Conservation (phyloP, 1,284 basidiomycete species). For the Cutaneotrichosporon sp. region DNA sequence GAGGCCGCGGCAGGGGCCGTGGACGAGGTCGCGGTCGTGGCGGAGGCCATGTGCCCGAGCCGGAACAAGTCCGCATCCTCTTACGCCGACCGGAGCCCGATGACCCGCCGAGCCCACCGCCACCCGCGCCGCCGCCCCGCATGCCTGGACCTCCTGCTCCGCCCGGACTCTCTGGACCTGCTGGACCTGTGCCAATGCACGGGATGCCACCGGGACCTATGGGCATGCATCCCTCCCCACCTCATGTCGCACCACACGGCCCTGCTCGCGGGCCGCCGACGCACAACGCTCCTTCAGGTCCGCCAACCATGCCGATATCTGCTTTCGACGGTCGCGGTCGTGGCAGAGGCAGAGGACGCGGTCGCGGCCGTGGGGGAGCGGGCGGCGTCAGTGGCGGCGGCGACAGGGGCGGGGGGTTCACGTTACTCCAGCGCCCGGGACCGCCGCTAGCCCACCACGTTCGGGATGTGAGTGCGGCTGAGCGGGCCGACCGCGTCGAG, state of each 20-base stretch:
- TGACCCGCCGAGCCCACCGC: neutral
- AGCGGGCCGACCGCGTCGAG: too few species aligned
- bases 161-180: neutral
- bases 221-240: neutral
- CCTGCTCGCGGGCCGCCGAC: too few species aligned
- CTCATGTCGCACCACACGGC: too few species aligned
- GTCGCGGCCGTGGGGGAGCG: constrained; percentile 8
- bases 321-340: constrained; percentile 3
- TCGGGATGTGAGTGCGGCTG: neutral
- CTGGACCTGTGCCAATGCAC: neutral
- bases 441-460: constrained; percentile 25
- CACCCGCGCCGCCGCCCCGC: neutral
- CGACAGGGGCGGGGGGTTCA: constrained; percentile 29
- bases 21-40: constrained; percentile 8
- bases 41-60: constrained; percentile 13
- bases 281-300: too few species aligned
- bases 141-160: neutral
- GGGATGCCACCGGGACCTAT: neutral
- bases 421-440: constrained; percentile 39
- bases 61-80: constrained; percentile 38
- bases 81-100: constrained; percentile 24
- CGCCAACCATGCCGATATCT: neutral
- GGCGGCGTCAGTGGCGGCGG: constrained; percentile 19
- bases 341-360: constrained; percentile 4
- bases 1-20: too few species aligned